Evolutionary conservation across 2,329 filamentous ascomycete species (phyloP).

Genomic region (Stachybotrys elegans): DNA sequence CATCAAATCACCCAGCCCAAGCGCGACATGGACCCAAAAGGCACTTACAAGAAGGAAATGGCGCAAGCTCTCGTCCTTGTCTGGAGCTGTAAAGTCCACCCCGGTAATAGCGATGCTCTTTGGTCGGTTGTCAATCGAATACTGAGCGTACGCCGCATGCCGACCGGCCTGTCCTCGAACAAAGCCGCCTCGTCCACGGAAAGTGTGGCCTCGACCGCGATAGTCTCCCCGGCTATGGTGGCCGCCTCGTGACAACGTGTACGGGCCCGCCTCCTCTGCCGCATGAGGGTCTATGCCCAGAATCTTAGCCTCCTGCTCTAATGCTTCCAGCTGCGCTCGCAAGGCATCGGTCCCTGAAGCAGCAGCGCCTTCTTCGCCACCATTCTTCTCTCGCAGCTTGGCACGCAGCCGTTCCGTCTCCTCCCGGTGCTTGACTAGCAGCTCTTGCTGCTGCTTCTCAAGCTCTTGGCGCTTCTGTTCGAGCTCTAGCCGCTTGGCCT

Average conservation of each 20-base stretch:
- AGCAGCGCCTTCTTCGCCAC: slow-evolving; percentile 19
- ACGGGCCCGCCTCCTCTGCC: slow-evolving; percentile 38
- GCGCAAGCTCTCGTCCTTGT: slow-evolving; percentile 63
- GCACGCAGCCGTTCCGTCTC: slow-evolving; percentile 61
- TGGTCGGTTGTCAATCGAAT: slow-evolving; percentile 72
- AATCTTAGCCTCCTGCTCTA: slow-evolving; percentile 67
- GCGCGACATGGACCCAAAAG: not conserved
- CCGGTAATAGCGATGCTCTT: slow-evolving; percentile 61
- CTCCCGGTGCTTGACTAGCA: slow-evolving; percentile 58
- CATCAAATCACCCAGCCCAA: not conserved
- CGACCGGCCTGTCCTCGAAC: slow-evolving; percentile 40
- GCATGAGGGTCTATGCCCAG: slow-evolving; percentile 61
- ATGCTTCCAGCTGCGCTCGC: slow-evolving; percentile 65
- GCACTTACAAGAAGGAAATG: slow-evolving; percentile 63
- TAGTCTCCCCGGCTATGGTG: too few species aligned
- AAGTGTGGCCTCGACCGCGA: slow-evolving; percentile 25
- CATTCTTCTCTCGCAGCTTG: slow-evolving; percentile 35
- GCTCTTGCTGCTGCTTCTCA: slow-evolving; percentile 57
- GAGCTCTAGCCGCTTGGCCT: slow-evolving; percentile 56
- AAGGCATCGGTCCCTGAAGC: slow-evolving; percentile 56
- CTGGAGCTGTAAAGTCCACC: slow-evolving; percentile 55
- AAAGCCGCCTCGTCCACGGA: slow-evolving; percentile 33
- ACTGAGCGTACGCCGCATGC: slow-evolving; percentile 53
- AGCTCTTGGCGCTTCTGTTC: slow-evolving; percentile 59
- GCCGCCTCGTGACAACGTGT: slow-evolving; percentile 23